These are phyloP conservation scores for Candida peoriensis DNA, from an alignment of 805 yeast genomes.

Conservation along the genomic window DNA sequence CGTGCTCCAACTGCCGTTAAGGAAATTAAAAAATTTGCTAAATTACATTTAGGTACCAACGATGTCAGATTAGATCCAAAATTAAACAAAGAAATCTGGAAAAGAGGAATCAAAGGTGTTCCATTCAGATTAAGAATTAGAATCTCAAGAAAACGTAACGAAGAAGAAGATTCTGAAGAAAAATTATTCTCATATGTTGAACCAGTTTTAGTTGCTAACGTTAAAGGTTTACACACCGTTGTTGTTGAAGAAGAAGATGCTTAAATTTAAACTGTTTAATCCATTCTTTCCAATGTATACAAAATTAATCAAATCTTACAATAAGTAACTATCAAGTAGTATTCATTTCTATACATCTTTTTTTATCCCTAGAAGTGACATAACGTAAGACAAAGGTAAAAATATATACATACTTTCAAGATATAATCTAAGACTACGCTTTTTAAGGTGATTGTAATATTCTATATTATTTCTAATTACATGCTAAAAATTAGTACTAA, in stretches of 20 bases:
- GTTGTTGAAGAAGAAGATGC: constrained; percentile 72
- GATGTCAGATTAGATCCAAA: constrained; percentile 99
- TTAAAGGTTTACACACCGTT: constrained; percentile 97
- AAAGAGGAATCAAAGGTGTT: constrained; percentile 99
- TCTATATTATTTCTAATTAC: no score
- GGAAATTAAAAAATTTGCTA: constrained; percentile 98
- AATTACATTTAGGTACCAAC: constrained; percentile 97
- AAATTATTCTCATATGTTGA: constrained; percentile 97
- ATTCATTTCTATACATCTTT: no score
- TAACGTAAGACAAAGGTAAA: no score
- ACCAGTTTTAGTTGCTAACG: constrained; percentile 89
- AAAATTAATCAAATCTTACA: no score
- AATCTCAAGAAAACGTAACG: constrained; percentile 99
- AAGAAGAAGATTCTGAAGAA: constrained; percentile 98
- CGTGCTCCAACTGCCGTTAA: constrained; percentile 99
- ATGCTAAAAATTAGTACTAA: no score
- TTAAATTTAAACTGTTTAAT: constrained; percentile 16
- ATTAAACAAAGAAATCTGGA: constrained; percentile 98
- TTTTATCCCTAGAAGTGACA: no score
- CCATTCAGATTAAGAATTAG: constrained; percentile 97
- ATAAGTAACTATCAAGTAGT: no score
- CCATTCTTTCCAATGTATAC: background rate
- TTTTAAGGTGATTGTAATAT: no score
- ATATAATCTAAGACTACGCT: no score
- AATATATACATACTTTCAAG: no score